Evolutionary conservation across 1,139 yeast genomes (phyloP).

Genomic region (Yamadazyma triangularis): DNA sequence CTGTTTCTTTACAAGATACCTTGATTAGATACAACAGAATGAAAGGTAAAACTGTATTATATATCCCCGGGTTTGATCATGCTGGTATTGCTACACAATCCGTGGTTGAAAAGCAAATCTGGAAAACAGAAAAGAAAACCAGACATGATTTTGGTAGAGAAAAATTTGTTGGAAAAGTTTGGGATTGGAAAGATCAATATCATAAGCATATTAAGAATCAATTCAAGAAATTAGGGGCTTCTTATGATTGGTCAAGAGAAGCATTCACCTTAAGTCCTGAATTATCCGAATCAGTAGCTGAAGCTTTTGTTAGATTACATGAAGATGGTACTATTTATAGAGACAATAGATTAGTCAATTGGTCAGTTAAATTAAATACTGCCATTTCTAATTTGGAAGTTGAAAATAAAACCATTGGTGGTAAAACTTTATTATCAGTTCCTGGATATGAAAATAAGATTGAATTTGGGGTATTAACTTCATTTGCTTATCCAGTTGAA

Average conservation of each 20-base stretch:
- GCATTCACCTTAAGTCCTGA: conserved; percentile 87
- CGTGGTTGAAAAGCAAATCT: conserved; percentile 93
- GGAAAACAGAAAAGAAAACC: conserved; percentile 84
- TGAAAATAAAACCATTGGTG: conserved; percentile 83
- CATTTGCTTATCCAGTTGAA: conserved; percentile 87
- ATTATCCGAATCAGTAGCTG: conserved; percentile 75
- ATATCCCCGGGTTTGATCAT: conserved; percentile 96
- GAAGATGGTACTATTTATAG: conserved; percentile 96
- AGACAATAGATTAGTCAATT: conserved; percentile 88
- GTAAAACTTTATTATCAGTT: conserved; percentile 73
- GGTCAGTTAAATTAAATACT: conserved; percentile 94
- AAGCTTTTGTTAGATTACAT: conserved; percentile 86
- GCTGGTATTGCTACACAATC: conserved; percentile 99
- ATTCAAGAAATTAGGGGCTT: conserved; percentile 86
- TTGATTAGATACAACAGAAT: conserved; percentile 91
- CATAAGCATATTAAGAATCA: conserved; percentile 82
- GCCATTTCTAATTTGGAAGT: conserved; percentile 96
- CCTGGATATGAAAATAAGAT: conserved; percentile 89
- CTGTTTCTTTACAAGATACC: conserved; percentile 92
- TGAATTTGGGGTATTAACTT: conserved; percentile 94
- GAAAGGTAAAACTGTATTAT: conserved; percentile 93
- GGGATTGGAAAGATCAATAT: conserved; percentile 99
- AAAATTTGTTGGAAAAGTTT: conserved; percentile 77
- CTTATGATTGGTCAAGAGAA: conserved; percentile 94
- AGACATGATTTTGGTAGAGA: conserved; percentile 96